Conservation (phyloP, 257 asterid species). For the Nicotiana knightiana region DNA sequence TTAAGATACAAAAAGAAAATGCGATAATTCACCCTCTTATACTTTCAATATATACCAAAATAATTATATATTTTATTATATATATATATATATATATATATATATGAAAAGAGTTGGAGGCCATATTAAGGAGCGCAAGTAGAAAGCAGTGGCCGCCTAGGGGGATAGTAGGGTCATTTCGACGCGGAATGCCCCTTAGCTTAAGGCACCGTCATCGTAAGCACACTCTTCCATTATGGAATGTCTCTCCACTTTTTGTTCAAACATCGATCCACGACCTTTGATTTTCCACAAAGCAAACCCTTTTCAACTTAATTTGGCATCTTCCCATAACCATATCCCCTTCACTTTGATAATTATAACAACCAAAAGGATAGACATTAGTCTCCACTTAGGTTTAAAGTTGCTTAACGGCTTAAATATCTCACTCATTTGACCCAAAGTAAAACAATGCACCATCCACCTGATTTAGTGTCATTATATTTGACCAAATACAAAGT, state of each 20-base stretch:
- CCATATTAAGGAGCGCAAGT: neutral
- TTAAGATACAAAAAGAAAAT: no score
- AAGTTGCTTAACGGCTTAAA: neutral
- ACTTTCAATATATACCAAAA: no score
- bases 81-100: no score
- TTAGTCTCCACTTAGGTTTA: neutral
- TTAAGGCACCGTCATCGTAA: neutral
- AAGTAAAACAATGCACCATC: neutral
- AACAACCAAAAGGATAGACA: neutral
- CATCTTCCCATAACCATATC: neutral
- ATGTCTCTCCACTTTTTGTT: slow-evolving; percentile 3
- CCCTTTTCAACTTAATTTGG: neutral
- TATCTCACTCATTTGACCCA: neutral
- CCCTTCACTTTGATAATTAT: neutral
- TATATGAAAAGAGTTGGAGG: neutral
- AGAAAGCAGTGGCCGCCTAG: neutral
- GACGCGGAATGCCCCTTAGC: neutral
- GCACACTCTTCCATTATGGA: neutral
- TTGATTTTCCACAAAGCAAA: neutral
- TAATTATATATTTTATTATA: no score
- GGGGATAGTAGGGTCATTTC: neutral
- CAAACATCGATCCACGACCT: neutral
- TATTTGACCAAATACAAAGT: neutral
- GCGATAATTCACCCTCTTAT: no score
- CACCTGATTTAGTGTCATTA: neutral